phyloP scores from a whole-genome alignment of 164 flowering plant genomes.

The Vitis cinerea region DNA sequence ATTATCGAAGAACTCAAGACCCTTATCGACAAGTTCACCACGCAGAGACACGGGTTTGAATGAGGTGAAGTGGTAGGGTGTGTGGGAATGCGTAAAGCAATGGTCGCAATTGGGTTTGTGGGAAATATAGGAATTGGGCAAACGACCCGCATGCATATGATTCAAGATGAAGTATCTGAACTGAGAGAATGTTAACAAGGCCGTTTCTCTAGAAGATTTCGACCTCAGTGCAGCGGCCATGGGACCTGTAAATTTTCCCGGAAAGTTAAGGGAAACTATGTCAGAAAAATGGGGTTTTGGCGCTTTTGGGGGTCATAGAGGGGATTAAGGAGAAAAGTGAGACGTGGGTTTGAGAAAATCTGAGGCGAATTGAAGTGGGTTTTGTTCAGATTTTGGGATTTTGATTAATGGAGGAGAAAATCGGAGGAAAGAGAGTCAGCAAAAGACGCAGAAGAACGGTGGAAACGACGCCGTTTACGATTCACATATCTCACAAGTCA shows the following conservation, averaged over 20 bases:
- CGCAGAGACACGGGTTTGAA: conserved; percentile 54
- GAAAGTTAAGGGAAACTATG: conserved; percentile 8
- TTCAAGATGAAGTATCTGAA: conserved; percentile 48
- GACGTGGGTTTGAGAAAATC: background rate
- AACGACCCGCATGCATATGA: conserved; percentile 50
- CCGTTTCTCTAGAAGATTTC: conserved; percentile 44
- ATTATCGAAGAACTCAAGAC: conserved; percentile 9
- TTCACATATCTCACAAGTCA: no score
- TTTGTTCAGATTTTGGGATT: background rate
- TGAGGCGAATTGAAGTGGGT: conserved; percentile 8
- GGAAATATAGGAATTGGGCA: conserved; percentile 26
- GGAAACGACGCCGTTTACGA: no score
- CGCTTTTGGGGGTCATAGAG: background rate
- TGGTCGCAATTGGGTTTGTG: conserved; percentile 38
- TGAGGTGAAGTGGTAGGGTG: conserved; percentile 44
- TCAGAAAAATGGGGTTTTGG: background rate
- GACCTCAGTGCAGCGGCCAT: conserved; percentile 70
- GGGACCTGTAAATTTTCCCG: conserved; percentile 8
- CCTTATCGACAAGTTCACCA: conserved; percentile 44
- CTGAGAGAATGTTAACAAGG: conserved; percentile 37
- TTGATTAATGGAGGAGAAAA: background rate
- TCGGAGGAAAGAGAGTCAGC: background rate
- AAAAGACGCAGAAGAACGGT: background rate
- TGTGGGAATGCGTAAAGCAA: conserved; percentile 15
- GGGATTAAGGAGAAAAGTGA: background rate